A percentile compares a stretch with the other conserved stretches of the same genome.
phyloP scores from a whole-genome alignment of 495 filamentous ascomycete species.

The Staphylotrichum longicolle region DNA sequence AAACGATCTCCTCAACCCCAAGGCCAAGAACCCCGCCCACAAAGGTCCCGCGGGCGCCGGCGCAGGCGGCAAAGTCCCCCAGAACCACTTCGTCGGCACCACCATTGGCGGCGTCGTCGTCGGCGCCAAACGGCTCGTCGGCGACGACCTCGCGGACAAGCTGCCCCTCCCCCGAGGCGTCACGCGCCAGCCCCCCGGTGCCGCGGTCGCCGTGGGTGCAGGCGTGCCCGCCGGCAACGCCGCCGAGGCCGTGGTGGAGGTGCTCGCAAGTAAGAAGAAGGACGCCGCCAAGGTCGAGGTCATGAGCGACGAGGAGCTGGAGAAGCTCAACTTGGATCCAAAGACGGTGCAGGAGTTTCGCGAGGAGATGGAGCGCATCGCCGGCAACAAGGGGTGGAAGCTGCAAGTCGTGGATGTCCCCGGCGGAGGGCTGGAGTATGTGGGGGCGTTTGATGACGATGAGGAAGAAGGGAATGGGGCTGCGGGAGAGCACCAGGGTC shows the following conservation, averaged over 20 bases:
- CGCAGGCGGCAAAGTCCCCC: background rate
- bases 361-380: conserved; percentile 53
- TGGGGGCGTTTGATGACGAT: conserved; percentile 46
- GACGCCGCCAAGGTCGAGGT: conserved; percentile 32
- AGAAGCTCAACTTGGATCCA: conserved; percentile 66
- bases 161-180: conserved; percentile 40
- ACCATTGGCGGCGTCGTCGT: conserved; percentile 53
- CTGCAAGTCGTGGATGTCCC: conserved; percentile 49
- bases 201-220: too few relatives aligned
- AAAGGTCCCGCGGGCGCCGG: background rate
- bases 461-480: conserved; percentile 41
- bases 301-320: conserved; percentile 60
- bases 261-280: conserved; percentile 29
- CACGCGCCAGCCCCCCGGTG: conserved; percentile 14
- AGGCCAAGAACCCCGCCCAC: conserved; percentile 19
- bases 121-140: conserved; percentile 50
- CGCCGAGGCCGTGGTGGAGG: conserved; percentile 27
- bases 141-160: conserved; percentile 38
- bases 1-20: conserved; percentile 49
- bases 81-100: conserved; percentile 32
- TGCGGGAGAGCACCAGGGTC: conserved; percentile 28
- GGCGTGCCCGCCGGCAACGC: too few relatives aligned
- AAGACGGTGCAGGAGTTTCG: conserved; percentile 63
- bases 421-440: conserved; percentile 40
- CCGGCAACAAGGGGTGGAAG: conserved; percentile 56